Percentiles rank a stretch among this genome's conserved stretches.
phyloP scores from a whole-genome alignment of 306 rosid genomes.

The Quercus cerris region DNA sequence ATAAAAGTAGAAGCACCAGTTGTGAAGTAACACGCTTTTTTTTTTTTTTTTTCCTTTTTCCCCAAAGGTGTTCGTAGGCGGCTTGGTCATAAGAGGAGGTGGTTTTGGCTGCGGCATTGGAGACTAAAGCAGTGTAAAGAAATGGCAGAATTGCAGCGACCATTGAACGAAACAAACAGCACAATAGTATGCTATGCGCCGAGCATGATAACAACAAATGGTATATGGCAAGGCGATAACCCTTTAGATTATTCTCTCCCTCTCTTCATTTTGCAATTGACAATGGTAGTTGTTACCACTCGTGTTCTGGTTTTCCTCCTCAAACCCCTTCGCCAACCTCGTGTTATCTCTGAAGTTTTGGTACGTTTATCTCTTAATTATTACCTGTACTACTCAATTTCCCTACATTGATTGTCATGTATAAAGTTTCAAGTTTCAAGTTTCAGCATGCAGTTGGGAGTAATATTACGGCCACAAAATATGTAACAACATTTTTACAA shows the following conservation, averaged over 20 bases:
- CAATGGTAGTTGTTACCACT: slow-evolving; percentile 65
- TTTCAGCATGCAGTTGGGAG: neutral
- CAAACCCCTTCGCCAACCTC: slow-evolving; percentile 90
- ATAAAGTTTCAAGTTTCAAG: no score
- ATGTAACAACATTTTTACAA: no score
- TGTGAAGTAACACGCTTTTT: neutral
- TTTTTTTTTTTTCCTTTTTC: no score
- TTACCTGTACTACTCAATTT: neutral
- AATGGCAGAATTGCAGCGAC: neutral
- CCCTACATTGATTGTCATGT: neutral
- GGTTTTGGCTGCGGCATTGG: neutral
- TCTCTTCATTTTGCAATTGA: slow-evolving; percentile 79
- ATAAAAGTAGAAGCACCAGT: slow-evolving; percentile 1
- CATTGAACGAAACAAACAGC: slow-evolving; percentile 16
- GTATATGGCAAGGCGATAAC: slow-evolving; percentile 95
- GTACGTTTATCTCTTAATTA: slow-evolving; percentile 27
- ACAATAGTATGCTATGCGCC: slow-evolving; percentile 79
- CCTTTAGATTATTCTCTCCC: slow-evolving; percentile 95
- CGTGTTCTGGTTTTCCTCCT: slow-evolving; percentile 63
- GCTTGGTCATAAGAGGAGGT: slow-evolving; percentile 3
- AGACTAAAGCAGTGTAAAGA: neutral
- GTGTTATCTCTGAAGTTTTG: slow-evolving; percentile 86
- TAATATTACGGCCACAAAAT: no score
- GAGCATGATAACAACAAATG: slow-evolving; percentile 83
- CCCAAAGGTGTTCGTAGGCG: no score